phyloP scores from a whole-genome alignment of 176 grass and related monocot genomes.

The Poa pratensis region DNA sequence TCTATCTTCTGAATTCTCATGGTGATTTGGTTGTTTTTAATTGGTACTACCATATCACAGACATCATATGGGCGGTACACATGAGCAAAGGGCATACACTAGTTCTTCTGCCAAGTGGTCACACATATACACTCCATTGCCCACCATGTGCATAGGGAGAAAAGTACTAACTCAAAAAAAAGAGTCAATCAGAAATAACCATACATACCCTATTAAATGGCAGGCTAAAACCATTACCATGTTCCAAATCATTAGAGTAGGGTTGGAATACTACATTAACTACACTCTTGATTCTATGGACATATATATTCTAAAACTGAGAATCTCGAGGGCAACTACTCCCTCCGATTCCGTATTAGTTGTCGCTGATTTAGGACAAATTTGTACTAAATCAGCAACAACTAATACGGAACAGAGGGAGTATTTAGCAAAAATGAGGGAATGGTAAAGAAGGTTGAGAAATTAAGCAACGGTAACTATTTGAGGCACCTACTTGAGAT shows the following conservation, averaged over 20 bases:
- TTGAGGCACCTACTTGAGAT: conserved; percentile 60
- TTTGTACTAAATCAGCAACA: too few species aligned
- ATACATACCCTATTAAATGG: background rate
- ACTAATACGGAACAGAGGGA: too few species aligned
- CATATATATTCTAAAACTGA: conserved; percentile 4
- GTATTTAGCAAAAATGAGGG: background rate
- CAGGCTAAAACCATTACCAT: background rate
- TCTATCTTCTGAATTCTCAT: conserved; percentile 6
- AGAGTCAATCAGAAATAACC: background rate
- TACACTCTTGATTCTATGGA: background rate
- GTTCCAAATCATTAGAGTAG: background rate
- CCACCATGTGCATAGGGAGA: background rate
- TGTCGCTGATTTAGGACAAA: too few species aligned
- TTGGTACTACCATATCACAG: background rate
- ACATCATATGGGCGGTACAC: background rate
- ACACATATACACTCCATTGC: background rate
- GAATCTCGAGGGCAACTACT: background rate
- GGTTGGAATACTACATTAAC: background rate
- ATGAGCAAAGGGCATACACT: background rate
- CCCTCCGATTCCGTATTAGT: too few species aligned
- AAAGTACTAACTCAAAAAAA: background rate
- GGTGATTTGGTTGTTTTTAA: background rate
- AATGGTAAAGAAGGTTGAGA: background rate
- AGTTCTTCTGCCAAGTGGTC: conserved; percentile 16
- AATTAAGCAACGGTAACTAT: background rate